phyloP scores from a whole-genome alignment of 2,329 filamentous ascomycete genomes.

The Shiraia sp. region DNA sequence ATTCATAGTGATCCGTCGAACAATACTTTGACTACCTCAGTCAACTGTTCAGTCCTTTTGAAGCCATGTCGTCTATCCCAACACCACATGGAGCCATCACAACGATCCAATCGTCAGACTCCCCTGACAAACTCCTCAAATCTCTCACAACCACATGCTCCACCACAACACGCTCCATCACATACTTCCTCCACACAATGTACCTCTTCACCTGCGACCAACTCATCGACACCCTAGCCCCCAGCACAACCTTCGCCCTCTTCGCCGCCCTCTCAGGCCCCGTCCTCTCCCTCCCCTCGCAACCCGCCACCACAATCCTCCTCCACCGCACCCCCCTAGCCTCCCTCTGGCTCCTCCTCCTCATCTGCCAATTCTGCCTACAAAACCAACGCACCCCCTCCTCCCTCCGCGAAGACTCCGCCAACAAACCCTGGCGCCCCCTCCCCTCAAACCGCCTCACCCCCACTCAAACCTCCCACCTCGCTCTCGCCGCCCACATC shows the following conservation, averaged over 20 bases:
- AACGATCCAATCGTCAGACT: no score
- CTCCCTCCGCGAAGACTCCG: conserved; percentile 42
- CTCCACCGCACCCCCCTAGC: conserved; percentile 3
- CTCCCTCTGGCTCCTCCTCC: conserved; percentile 39
- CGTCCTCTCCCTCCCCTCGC: conserved; percentile 7
- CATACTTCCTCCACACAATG: conserved; percentile 3
- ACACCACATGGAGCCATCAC: no score
- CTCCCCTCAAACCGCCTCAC: conserved; percentile 30
- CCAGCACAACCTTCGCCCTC: conserved; percentile 12
- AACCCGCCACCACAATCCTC: conserved; percentile 1
- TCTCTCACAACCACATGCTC: no score
- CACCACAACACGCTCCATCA: no score
- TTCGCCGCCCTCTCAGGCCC: conserved; percentile 12
- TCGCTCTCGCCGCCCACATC: conserved; percentile 10
- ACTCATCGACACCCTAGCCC: conserved; percentile 12
- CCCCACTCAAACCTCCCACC: conserved; percentile 10
- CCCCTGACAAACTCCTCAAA: no score
- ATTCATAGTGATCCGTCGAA: no score
- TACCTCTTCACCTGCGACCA: conserved; percentile 9
- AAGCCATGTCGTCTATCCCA: no score
- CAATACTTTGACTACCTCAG: no score
- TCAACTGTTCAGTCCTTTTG: no score
- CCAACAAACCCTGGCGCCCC: conserved; percentile 49
- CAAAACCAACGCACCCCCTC: conserved; percentile 44
- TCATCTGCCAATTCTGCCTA: conserved; percentile 44